These are phyloP conservation scores for Bremia lactucae DNA, from an alignment of 352 stramenopile species.

Conservation along the genomic window DNA sequence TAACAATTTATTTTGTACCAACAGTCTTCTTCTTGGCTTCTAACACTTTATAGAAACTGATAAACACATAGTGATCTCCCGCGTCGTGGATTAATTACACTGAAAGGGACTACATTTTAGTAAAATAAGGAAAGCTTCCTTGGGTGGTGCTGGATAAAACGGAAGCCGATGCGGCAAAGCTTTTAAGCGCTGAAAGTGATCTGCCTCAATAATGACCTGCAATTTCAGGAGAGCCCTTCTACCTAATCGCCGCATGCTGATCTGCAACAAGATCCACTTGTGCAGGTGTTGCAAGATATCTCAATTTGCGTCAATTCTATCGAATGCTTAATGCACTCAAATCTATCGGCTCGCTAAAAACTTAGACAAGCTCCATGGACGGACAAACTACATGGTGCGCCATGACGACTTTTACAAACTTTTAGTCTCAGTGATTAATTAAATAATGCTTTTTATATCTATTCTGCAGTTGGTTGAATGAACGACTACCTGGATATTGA, in stretches of 20 bases:
- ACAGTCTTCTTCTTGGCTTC: slow-evolving; percentile 60
- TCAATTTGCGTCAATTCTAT: slow-evolving; percentile 14
- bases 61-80: slow-evolving; percentile 86
- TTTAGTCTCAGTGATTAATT: too few relatives aligned
- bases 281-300: slow-evolving; percentile 33
- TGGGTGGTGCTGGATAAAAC: slow-evolving; percentile 59
- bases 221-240: slow-evolving; percentile 60
- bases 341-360: slow-evolving; percentile 63
- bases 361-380: slow-evolving; percentile 45
- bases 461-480: background rate
- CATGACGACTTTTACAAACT: too few relatives aligned
- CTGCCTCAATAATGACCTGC: slow-evolving; percentile 42
- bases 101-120: too few relatives aligned
- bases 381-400: slow-evolving; percentile 29
- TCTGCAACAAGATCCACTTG: slow-evolving; percentile 56
- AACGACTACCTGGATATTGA: slow-evolving; percentile 56
- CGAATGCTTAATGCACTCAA: slow-evolving; percentile 38
- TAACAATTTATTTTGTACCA: slow-evolving; percentile 87
- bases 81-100: too few relatives aligned
- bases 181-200: slow-evolving; percentile 45
- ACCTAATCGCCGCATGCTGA: slow-evolving; percentile 46
- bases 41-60: slow-evolving; percentile 78
- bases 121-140: too few relatives aligned
- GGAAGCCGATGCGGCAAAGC: slow-evolving; percentile 46
- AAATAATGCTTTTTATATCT: too few relatives aligned